phyloP scores from a whole-genome alignment of 176 grass and related monocot species.

The Thinopyrum elongatum region DNA sequence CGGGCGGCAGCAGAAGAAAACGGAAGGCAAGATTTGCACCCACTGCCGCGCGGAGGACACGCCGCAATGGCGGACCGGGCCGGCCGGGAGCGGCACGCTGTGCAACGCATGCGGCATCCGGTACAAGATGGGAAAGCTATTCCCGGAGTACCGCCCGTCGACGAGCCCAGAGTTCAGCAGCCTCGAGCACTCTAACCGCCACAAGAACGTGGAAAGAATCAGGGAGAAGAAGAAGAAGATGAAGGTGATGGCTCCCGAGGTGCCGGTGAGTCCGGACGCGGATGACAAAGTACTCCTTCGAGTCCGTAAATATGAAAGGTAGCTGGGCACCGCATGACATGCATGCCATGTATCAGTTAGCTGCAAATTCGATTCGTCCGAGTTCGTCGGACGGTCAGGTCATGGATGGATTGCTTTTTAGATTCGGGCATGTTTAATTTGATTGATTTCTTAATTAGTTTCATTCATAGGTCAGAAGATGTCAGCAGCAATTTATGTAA shows the following conservation, averaged over 20 bases:
- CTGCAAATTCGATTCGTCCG: neutral
- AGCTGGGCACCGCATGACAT: constrained; percentile 1
- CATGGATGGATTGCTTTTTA: constrained; percentile 1
- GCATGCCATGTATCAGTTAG: neutral
- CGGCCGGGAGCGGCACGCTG: constrained; percentile 47
- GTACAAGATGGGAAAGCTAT: constrained; percentile 15
- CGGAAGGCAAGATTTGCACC: constrained; percentile 12
- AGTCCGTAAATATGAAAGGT: constrained; percentile 17
- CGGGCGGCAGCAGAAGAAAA: neutral
- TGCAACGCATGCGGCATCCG: constrained; percentile 69
- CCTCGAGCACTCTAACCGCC: constrained; percentile 46
- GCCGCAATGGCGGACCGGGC: constrained; percentile 63
- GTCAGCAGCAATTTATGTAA: neutral
- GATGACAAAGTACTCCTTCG: neutral
- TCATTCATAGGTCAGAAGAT: neutral
- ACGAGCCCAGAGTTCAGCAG: constrained; percentile 42
- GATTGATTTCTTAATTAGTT: constrained; percentile 9
- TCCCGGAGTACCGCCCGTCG: constrained; percentile 48
- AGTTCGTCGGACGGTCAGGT: neutral
- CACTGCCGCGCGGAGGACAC: constrained; percentile 42
- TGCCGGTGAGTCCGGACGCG: neutral
- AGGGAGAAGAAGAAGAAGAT: constrained; percentile 5
- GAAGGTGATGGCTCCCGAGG: neutral
- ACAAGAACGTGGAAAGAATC: constrained; percentile 34
- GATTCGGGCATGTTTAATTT: neutral